Conservation (phyloP, 768 basidiomycete genomes). For the Pisolithus tinctorius region DNA sequence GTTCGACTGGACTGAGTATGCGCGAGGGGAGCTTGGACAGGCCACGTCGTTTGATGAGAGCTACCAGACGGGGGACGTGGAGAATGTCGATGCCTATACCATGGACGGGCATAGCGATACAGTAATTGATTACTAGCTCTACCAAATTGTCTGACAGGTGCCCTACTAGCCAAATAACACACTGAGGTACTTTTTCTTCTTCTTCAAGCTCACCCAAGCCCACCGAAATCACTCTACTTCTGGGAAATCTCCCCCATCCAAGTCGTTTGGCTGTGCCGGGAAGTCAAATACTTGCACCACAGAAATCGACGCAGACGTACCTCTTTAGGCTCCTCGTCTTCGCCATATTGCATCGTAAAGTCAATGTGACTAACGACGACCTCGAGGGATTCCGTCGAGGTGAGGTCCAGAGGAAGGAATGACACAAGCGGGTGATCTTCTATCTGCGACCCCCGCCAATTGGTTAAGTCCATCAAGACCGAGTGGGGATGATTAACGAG, state of each 20-base stretch:
- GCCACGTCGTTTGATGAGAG: slow-evolving; percentile 45
- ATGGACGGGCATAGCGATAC: slow-evolving; percentile 46
- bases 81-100: slow-evolving; percentile 77
- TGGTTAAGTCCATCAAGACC: background rate
- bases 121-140: too few species aligned
- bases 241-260: slow-evolving; percentile 89
- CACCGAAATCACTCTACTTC: slow-evolving; percentile 42
- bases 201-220: background rate
- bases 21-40: slow-evolving; percentile 45
- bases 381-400: slow-evolving; percentile 83
- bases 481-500: background rate
- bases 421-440: slow-evolving; percentile 98
- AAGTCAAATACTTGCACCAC: background rate
- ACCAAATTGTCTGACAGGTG: background rate
- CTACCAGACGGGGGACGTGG: slow-evolving; percentile 56
- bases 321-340: slow-evolving; percentile 97
- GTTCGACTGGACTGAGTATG: slow-evolving; percentile 51
- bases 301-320: slow-evolving; percentile 33
- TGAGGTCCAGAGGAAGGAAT: slow-evolving; percentile 91
- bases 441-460: slow-evolving; percentile 48
- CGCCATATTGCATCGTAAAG: slow-evolving; percentile 97
- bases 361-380: slow-evolving; percentile 93
- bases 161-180: too few species aligned
- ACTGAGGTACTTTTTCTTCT: slow-evolving; percentile 32
- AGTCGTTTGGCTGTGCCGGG: slow-evolving; percentile 66